phyloP scores from a whole-genome alignment of 768 basidiomycete species.

The Naematelia aurantialba region DNA sequence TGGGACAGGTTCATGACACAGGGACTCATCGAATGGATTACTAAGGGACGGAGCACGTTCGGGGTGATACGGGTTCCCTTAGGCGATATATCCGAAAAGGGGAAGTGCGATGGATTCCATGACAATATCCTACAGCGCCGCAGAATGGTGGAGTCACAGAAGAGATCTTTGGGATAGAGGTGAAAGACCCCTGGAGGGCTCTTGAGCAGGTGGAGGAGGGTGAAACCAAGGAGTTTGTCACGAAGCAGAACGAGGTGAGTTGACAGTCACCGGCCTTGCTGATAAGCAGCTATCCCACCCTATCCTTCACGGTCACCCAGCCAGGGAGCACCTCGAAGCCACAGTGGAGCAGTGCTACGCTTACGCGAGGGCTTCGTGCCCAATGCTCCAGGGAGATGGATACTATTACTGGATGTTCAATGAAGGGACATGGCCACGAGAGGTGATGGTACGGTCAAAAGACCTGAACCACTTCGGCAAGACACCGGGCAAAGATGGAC shows the following conservation, averaged over 20 bases:
- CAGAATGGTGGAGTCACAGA: slow-evolving; percentile 10
- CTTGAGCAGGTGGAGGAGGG: slow-evolving; percentile 12
- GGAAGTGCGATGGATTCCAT: too few relatives aligned
- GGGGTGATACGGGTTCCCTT: too few relatives aligned
- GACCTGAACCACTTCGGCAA: slow-evolving; percentile 12
- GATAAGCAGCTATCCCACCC: slow-evolving; percentile 13
- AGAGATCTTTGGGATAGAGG: slow-evolving; percentile 10
- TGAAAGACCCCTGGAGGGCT: slow-evolving; percentile 17
- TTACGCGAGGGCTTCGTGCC: slow-evolving; percentile 7
- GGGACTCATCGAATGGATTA: too few relatives aligned
- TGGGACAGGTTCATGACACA: too few relatives aligned
- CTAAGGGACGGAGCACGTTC: too few relatives aligned
- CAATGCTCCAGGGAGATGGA: slow-evolving; percentile 10
- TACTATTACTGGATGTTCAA: slow-evolving; percentile 21
- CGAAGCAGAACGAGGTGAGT: slow-evolving; percentile 16
- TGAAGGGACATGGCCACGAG: slow-evolving; percentile 10
- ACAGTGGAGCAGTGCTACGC: slow-evolving; percentile 6
- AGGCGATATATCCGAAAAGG: too few relatives aligned
- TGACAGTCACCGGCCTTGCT: too few relatives aligned
- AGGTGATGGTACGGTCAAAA: slow-evolving; percentile 20
- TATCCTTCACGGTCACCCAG: slow-evolving; percentile 4
- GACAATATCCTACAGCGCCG: slow-evolving; percentile 8
- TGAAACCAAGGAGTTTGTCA: slow-evolving; percentile 4
- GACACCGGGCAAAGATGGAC: slow-evolving; percentile 11
- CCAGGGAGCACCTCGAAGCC: slow-evolving; percentile 7